Percentiles rank a stretch among this genome's conserved stretches.
Evolutionary conservation across 306 rosid genomes (phyloP).

Genomic region (Begonia masoniana): DNA sequence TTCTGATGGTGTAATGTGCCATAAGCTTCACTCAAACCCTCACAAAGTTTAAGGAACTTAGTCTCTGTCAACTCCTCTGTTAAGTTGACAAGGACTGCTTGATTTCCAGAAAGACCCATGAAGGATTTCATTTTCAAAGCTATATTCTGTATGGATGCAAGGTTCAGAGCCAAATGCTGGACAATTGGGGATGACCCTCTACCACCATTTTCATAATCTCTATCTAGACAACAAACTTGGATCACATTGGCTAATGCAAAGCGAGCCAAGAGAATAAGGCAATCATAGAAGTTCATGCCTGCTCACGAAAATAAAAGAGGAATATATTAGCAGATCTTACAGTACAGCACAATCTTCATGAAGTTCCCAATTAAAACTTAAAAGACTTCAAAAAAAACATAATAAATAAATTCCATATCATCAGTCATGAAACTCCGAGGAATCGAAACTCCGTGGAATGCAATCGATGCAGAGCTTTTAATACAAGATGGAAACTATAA

Average conservation of each 20-base stretch:
- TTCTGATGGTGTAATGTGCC: conserved; percentile 25
- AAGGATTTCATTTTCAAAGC: conserved; percentile 30
- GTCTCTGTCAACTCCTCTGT: conserved; percentile 33
- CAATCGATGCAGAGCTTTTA: too few species aligned
- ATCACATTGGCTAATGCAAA: conserved; percentile 46
- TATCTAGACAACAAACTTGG: conserved; percentile 25
- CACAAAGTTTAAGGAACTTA: conserved; percentile 34
- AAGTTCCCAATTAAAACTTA: too few species aligned
- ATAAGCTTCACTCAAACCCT: conserved; percentile 34
- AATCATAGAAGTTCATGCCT: conserved; percentile 87
- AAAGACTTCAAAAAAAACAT: too few species aligned
- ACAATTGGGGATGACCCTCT: conserved; percentile 17
- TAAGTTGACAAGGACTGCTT: conserved; percentile 30
- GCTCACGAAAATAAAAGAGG: conserved; percentile 20
- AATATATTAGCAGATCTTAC: conserved; percentile 1
- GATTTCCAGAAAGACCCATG: conserved; percentile 41
- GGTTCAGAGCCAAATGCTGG: conserved; percentile 48
- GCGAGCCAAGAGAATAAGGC: conserved; percentile 44
- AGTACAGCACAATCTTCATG: too few species aligned
- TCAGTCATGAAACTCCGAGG: too few species aligned
- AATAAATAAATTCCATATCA: too few species aligned
- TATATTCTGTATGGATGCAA: conserved; percentile 27
- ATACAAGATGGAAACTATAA: too few species aligned
- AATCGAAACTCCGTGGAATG: too few species aligned
- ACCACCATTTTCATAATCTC: conserved; percentile 14